Percentiles rank a stretch among this genome's conserved stretches.
Evolutionary conservation across 306 rosid species (phyloP).

Genomic region (Cucurbita pepo): DNA sequence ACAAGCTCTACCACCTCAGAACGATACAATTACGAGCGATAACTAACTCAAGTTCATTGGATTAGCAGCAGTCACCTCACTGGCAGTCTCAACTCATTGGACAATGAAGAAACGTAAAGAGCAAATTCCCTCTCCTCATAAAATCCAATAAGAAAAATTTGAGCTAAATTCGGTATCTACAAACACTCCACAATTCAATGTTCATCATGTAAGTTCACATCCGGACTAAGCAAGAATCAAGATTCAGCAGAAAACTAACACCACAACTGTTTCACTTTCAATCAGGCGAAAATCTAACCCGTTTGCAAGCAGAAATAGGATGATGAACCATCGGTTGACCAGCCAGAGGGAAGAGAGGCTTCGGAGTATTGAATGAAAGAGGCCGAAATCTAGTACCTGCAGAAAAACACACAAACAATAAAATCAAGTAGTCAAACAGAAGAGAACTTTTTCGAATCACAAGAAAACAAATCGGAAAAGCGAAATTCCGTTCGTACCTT

Average conservation of each 20-base stretch:
- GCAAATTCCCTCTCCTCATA: constrained; percentile 92
- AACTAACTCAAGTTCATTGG: not conserved
- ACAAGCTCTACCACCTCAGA: not conserved
- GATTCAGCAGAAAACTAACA: not conserved
- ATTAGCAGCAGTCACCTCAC: constrained; percentile 42
- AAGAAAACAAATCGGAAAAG: not conserved
- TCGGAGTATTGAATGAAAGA: constrained; percentile 86
- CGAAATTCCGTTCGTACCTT: constrained; percentile 44
- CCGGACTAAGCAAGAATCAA: not conserved
- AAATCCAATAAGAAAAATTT: constrained; percentile 77
- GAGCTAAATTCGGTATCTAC: constrained; percentile 84
- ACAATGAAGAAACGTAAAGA: constrained; percentile 77
- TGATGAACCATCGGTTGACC: constrained; percentile 96
- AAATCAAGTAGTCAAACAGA: constrained; percentile 3
- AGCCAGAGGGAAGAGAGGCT: constrained; percentile 95
- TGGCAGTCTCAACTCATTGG: constrained; percentile 83
- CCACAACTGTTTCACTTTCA: not conserved
- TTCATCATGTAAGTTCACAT: not conserved
- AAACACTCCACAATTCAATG: not conserved
- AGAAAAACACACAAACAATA: not conserved
- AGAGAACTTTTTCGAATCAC: not conserved
- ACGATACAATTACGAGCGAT: not conserved
- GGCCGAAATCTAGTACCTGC: constrained; percentile 98
- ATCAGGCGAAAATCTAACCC: constrained; percentile 27
- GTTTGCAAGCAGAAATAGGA: constrained; percentile 87